Evolutionary conservation across 225 moss, liverwort and hornwort species (phyloP).

Genomic region (Polytrichum commune): DNA sequence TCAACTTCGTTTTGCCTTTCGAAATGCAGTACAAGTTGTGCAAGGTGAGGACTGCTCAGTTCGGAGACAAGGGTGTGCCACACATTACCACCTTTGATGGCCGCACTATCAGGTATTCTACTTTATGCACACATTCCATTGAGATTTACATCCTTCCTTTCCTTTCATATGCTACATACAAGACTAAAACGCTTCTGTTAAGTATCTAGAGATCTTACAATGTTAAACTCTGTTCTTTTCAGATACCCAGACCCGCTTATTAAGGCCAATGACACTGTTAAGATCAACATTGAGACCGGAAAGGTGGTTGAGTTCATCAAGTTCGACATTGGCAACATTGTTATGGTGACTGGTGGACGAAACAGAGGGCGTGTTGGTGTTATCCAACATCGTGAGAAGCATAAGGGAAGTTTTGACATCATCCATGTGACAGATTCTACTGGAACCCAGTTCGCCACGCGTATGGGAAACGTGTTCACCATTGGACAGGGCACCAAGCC

Average conservation of each 20-base stretch:
- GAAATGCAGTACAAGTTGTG: conserved; percentile 66
- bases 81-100: conserved; percentile 65
- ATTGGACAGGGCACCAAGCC: conserved; percentile 54
- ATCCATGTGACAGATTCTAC: conserved; percentile 61
- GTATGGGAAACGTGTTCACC: conserved; percentile 67
- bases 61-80: conserved; percentile 69
- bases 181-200: too few species aligned
- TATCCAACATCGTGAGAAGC: conserved; percentile 75
- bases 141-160: too few species aligned
- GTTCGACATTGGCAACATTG: conserved; percentile 67
- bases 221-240: not conserved
- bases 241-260: conserved; percentile 76
- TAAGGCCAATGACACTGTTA: conserved; percentile 70
- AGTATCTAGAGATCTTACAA: too few species aligned
- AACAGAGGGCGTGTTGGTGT: conserved; percentile 71
- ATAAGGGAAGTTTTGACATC: conserved; percentile 74
- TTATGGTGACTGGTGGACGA: conserved; percentile 74
- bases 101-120: conserved; percentile 43
- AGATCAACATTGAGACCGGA: conserved; percentile 69
- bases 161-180: too few species aligned
- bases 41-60: conserved; percentile 58
- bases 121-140: too few species aligned
- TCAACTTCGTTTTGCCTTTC: not conserved
- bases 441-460: conserved; percentile 63
- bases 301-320: conserved; percentile 71